Conservation (phyloP, 768 basidiomycete genomes). For the Lentinula sp. region DNA sequence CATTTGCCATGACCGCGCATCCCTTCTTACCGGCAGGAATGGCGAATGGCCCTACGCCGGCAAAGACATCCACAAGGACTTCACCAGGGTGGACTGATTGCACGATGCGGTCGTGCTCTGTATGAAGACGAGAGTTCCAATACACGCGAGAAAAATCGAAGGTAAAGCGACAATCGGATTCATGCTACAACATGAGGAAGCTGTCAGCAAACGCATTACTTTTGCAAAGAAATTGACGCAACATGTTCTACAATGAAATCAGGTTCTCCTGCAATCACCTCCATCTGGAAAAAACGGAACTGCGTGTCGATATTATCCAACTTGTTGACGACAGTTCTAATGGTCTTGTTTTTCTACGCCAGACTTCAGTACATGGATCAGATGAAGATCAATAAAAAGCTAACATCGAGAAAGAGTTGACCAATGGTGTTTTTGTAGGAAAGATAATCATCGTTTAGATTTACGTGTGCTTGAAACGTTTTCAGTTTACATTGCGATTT, state of each 20-base stretch:
- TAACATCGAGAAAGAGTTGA: slow-evolving; percentile 84
- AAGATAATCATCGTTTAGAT: slow-evolving; percentile 84
- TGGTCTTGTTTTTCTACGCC: slow-evolving; percentile 73
- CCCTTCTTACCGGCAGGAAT: slow-evolving; percentile 91
- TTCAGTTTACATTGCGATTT: neutral
- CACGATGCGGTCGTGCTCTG: slow-evolving; percentile 87
- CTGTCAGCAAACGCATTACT: neutral
- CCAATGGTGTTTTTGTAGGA: slow-evolving; percentile 91
- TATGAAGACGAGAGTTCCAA: slow-evolving; percentile 95
- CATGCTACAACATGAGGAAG: slow-evolving; percentile 43
- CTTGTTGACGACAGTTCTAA: slow-evolving; percentile 94
- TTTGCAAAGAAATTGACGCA: slow-evolving; percentile 18
- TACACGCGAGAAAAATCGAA: slow-evolving; percentile 97
- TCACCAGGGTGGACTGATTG: slow-evolving; percentile 64
- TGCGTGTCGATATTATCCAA: slow-evolving; percentile 76
- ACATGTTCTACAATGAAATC: slow-evolving; percentile 87
- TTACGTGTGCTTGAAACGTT: slow-evolving; percentile 69
- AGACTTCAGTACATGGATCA: slow-evolving; percentile 4
- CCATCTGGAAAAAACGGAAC: slow-evolving; percentile 96
- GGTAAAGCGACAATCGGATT: slow-evolving; percentile 80
- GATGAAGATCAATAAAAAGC: slow-evolving; percentile 18
- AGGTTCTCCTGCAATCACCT: slow-evolving; percentile 86
- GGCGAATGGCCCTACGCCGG: slow-evolving; percentile 96
- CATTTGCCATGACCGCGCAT: slow-evolving; percentile 86
- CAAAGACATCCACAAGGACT: slow-evolving; percentile 90